Evolutionary conservation across 345 rosid species (phyloP).

Genomic region (Acer yangbiense): DNA sequence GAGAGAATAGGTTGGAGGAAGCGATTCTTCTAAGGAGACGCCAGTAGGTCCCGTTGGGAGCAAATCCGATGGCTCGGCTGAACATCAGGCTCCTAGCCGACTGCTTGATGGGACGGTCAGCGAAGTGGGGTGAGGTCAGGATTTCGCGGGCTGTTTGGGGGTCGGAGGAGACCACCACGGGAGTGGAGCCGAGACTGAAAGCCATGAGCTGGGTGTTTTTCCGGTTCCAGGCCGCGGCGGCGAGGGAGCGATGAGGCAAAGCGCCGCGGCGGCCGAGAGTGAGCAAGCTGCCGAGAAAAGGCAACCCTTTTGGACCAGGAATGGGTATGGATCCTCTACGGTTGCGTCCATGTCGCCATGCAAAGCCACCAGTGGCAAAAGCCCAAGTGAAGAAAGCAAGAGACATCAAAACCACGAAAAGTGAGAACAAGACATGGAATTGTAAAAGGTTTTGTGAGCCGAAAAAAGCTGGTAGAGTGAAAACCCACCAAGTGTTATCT

Average conservation of each 20-base stretch:
- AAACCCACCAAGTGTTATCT: slow-evolving; percentile 61
- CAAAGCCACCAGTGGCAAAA: slow-evolving; percentile 60
- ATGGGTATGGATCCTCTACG: slow-evolving; percentile 44
- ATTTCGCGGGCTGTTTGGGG: slow-evolving; percentile 72
- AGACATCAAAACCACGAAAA: slow-evolving; percentile 38
- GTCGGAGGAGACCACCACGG: slow-evolving; percentile 70
- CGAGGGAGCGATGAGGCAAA: slow-evolving; percentile 68
- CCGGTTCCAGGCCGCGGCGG: slow-evolving; percentile 58
- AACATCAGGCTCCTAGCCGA: slow-evolving; percentile 85
- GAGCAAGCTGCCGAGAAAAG: slow-evolving; percentile 75
- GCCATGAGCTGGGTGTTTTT: slow-evolving; percentile 68
- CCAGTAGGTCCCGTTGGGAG: slow-evolving; percentile 89
- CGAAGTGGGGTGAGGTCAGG: slow-evolving; percentile 61
- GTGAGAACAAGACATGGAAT: slow-evolving; percentile 34
- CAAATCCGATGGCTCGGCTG: slow-evolving; percentile 87
- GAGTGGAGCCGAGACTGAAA: slow-evolving; percentile 77
- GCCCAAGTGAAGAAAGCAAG: slow-evolving; percentile 57
- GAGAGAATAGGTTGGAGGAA: slow-evolving; percentile 74
- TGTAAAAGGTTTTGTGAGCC: slow-evolving; percentile 39
- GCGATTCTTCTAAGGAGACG: slow-evolving; percentile 73
- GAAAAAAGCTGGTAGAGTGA: slow-evolving; percentile 61
- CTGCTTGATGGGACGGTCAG: slow-evolving; percentile 86
- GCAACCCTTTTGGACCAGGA: slow-evolving; percentile 74
- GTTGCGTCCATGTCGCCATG: slow-evolving; percentile 71
- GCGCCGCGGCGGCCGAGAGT: slow-evolving; percentile 62